Evolutionary conservation across 192 early-diverging fungal genomes (phyloP).

Genomic region (Thoreauomyces humboldtii): DNA sequence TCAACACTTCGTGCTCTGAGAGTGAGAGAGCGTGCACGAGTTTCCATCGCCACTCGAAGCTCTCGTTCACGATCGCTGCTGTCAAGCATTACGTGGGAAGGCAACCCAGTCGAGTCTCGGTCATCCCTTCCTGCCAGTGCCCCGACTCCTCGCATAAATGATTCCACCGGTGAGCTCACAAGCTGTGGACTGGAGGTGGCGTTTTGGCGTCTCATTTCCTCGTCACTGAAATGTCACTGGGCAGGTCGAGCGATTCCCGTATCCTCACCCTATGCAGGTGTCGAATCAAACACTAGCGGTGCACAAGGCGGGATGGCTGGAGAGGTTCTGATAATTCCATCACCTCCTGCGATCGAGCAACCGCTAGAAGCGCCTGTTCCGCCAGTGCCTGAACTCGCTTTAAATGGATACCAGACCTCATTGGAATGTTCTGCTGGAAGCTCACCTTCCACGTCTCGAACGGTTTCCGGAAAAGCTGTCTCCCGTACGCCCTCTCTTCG

Average conservation of each 20-base stretch:
- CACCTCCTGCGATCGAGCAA: too few relatives aligned
- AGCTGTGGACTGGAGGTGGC: background rate
- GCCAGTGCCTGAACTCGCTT: too few relatives aligned
- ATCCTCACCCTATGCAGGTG: background rate
- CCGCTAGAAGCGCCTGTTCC: too few relatives aligned
- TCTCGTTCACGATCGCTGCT: background rate
- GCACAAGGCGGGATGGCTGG: too few relatives aligned
- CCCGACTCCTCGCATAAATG: too few relatives aligned
- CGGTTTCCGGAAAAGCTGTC: background rate
- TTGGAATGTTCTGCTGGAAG: background rate
- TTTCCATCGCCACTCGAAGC: constrained; percentile 13
- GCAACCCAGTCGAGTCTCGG: too few relatives aligned
- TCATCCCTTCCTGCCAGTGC: too few relatives aligned
- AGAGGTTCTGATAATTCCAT: too few relatives aligned
- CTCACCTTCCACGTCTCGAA: background rate
- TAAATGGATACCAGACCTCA: background rate
- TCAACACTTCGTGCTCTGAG: constrained; percentile 11
- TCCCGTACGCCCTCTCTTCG: constrained; percentile 10
- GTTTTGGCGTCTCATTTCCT: background rate
- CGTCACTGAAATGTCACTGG: background rate
- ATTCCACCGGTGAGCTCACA: background rate
- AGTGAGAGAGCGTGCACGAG: constrained; percentile 6
- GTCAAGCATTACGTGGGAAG: background rate
- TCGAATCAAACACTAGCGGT: too few relatives aligned
- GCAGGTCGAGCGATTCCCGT: background rate